Percentiles rank a stretch among this genome's conserved stretches.
phyloP scores from a whole-genome alignment of 192 early-diverging fungal genomes.

The Backusella australiensis region DNA sequence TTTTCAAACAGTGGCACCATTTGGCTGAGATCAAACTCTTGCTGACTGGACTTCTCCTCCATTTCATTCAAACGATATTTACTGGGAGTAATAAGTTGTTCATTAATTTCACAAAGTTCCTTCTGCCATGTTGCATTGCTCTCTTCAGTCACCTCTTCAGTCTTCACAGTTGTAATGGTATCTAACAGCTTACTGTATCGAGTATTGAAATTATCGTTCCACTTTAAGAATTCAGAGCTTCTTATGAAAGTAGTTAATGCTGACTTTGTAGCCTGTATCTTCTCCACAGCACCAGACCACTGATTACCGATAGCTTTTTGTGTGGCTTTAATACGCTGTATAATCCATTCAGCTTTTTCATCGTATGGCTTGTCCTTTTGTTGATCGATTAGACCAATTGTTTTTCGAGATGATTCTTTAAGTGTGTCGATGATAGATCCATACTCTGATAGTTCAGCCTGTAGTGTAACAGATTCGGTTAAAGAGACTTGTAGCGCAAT shows the following conservation, averaged over 20 bases:
- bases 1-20: not conserved
- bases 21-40: not conserved
- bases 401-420: not conserved
- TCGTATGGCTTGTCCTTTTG: not conserved
- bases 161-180: not conserved
- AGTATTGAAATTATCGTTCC: not conserved
- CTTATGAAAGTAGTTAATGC: not conserved
- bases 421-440: constrained; percentile 10
- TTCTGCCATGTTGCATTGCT: not conserved
- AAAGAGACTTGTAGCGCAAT: not conserved
- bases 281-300: constrained; percentile 9
- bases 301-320: constrained; percentile 18
- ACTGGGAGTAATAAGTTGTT: not conserved
- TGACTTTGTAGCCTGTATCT: not conserved
- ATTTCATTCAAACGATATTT: constrained; percentile 2
- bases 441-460: constrained; percentile 6
- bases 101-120: not conserved
- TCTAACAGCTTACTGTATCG: not conserved
- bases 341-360: not conserved
- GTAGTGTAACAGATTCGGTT: not conserved
- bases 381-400: constrained; percentile 7
- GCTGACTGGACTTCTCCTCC: not conserved
- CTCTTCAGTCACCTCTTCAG: not conserved
- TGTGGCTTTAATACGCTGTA: not conserved
- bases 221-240: not conserved